These are phyloP conservation scores for Nelumbo lutea DNA, from an alignment of 164 flowering plant species.

Conservation along the genomic window DNA sequence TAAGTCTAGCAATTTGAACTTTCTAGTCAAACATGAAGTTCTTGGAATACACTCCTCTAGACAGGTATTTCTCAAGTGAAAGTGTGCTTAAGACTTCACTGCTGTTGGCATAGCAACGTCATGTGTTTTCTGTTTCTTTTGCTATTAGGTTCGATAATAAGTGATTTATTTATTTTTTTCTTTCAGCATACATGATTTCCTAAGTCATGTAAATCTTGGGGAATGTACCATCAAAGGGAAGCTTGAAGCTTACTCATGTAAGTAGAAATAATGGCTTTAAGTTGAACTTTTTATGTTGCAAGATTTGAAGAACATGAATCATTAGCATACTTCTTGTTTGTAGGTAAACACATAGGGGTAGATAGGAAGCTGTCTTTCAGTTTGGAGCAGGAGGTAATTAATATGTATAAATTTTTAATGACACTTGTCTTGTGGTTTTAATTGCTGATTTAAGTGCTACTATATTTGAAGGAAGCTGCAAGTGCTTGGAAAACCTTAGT, in stretches of 20 bases:
- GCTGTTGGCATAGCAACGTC: neutral
- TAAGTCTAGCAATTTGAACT: constrained; percentile 3
- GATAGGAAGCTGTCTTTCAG: constrained; percentile 85
- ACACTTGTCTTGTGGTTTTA: neutral
- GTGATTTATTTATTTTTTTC: constrained; percentile 1
- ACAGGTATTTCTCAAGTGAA: constrained; percentile 36
- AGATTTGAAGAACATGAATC: neutral
- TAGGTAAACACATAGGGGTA: constrained; percentile 85
- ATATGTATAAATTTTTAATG: neutral
- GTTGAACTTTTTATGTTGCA: neutral
- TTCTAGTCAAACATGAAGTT: constrained; percentile 55
- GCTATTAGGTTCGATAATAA: constrained; percentile 3
- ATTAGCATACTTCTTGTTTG: constrained; percentile 11
- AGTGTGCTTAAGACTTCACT: neutral
- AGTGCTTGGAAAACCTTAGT: too few species aligned
- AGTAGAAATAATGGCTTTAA: constrained; percentile 18
- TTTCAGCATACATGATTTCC: constrained; percentile 69
- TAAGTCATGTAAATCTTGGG: constrained; percentile 69
- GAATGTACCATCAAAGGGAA: constrained; percentile 73
- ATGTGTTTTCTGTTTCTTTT: neutral
- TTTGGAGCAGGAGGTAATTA: constrained; percentile 83
- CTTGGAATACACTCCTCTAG: constrained; percentile 77
- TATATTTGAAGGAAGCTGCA: too few species aligned
- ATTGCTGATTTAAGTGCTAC: neutral
- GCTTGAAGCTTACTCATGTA: constrained; percentile 93